Evolutionary conservation across 2,329 filamentous ascomycete species (phyloP).

Genomic region (Stachybotrys chartarum): DNA sequence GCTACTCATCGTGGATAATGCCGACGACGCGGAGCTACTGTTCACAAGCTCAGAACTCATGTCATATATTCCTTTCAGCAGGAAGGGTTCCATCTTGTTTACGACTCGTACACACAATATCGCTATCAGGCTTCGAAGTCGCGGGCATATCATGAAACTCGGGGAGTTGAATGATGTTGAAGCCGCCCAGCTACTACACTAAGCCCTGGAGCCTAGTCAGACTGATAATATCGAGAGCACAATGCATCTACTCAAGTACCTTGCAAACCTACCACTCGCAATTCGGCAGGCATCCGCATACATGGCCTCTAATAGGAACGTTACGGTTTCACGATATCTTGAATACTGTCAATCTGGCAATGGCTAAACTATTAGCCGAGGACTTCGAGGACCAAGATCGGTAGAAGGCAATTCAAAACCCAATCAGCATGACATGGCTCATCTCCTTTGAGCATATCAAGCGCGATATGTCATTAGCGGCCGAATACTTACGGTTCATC

Average conservation of each 20-base stretch:
- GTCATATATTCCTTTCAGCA: background rate
- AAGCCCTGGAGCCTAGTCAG: background rate
- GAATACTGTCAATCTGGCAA: conserved; percentile 18
- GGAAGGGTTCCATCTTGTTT: background rate
- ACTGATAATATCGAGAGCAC: background rate
- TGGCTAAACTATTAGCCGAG: conserved; percentile 18
- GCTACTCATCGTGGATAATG: conserved; percentile 38
- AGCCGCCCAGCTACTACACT: background rate
- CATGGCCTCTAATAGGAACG: conserved; percentile 18
- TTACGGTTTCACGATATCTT: conserved; percentile 18
- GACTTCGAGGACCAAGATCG: conserved; percentile 22
- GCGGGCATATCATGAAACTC: background rate
- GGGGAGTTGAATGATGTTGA: background rate
- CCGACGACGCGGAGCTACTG: conserved; percentile 25
- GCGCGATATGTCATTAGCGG: conserved; percentile 14
- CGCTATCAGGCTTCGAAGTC: background rate
- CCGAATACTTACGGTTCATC: conserved; percentile 19
- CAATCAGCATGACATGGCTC: conserved; percentile 23
- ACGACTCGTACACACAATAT: background rate
- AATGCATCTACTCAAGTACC: conserved; percentile 18
- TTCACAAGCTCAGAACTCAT: background rate
- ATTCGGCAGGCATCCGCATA: conserved; percentile 31
- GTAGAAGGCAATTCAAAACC: conserved; percentile 17
- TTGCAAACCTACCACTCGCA: conserved; percentile 31
- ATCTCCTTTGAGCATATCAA: conserved; percentile 24